Base-by-base conservation (phyloP, 345 rosid genomes). In the Eucalyptus sp. region DNA sequence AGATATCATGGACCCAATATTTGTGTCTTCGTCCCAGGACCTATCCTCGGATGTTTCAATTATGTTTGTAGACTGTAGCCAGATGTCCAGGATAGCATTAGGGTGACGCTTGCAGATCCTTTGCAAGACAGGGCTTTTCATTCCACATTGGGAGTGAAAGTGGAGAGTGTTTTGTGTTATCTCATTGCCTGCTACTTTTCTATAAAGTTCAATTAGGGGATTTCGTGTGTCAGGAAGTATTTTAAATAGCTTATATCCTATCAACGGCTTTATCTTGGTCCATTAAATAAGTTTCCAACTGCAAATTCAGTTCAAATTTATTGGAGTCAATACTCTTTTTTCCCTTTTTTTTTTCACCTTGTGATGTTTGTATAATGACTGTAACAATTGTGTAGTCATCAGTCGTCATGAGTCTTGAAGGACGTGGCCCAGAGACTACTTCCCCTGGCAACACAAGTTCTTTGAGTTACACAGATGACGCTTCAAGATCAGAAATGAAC, bases 351-450 rank as follows among this genome's bases (percentile, higher is more conserved):
- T 16, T 41, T 6, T 25, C 52, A 1, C 29, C 44, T 41, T 31
- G 7, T 33, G 18, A 29, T 27, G 43, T 41, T 56, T 87, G 44
- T 50, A 29, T 48, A 8, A 54, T 88, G 52, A 89, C 87, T 68
- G 89, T 15, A 46, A n/a, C 86, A 15, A n/a, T 22, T 51, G 89
- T 90, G 84, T 90, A 97, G 98, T 88, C 92, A 85, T 92, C 91
- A 90, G 89, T 94, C 87, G 90, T 90, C 52, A 92, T 92, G 95
- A 91, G 95, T 76, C 89, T 94, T 88, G 95, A 94, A 87, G 95
- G 91, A 86, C 93, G 86, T 7, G 91, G 90, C 86, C 71, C 89
- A 4, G 92, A 92, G 29, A 50, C 92, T 89, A 49, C 92, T 33
- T 87, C 87, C 22, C 89, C 94, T 20, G 88, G 90, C 86, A 91